These are phyloP conservation scores for Arachnopeziza araneosa DNA, from an alignment of 2,329 filamentous ascomycete species.

Conservation along the genomic window DNA sequence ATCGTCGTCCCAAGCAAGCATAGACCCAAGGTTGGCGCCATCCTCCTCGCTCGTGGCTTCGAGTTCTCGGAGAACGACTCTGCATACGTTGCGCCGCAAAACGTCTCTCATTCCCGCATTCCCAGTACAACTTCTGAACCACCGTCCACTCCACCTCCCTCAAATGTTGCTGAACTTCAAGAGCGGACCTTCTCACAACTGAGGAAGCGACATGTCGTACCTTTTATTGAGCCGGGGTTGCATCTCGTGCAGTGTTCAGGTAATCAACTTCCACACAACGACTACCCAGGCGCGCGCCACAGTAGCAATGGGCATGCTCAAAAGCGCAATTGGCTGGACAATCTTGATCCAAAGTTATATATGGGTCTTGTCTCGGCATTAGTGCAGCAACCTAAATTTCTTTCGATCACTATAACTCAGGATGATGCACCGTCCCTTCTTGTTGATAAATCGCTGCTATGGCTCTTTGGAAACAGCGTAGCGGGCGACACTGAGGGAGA, in stretches of 20 bases:
- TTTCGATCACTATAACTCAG: constrained; percentile 67
- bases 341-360: constrained; percentile 58
- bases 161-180: constrained; percentile 74
- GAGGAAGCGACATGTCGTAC: constrained; percentile 68
- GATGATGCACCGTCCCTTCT: constrained; percentile 70
- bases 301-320: constrained; percentile 30
- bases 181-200: constrained; percentile 77
- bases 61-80: constrained; percentile 71
- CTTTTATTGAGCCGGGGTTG: constrained; percentile 62
- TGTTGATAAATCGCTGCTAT: constrained; percentile 62
- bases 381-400: constrained; percentile 59
- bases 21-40: constrained; percentile 66
- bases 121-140: constrained; percentile 39
- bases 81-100: constrained; percentile 53
- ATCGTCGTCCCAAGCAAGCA: constrained; percentile 80
- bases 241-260: constrained; percentile 80
- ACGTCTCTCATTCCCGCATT: constrained; percentile 28
- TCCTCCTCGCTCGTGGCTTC: constrained; percentile 75
- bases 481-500: constrained; percentile 69
- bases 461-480: constrained; percentile 64
- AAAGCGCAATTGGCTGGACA: constrained; percentile 45
- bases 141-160: constrained; percentile 69
- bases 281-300: constrained; percentile 33
- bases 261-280: constrained; percentile 31
- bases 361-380: constrained; percentile 57